These are phyloP conservation scores for Penicillium alfredii DNA, from an alignment of 495 filamentous ascomycete genomes.

Conservation along the genomic window DNA sequence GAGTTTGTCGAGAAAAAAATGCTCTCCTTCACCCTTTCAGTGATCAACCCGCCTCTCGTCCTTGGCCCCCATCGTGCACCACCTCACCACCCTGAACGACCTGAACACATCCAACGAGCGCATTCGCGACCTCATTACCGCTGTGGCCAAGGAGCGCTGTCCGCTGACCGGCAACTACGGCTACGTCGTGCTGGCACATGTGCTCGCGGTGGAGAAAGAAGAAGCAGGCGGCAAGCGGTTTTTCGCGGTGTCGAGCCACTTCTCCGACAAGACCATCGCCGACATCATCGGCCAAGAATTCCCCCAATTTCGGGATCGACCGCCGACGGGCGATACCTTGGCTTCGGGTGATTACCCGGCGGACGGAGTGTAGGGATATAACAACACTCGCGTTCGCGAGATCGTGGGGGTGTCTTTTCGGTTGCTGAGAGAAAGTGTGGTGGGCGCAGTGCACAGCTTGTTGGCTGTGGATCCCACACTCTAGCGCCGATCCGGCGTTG, in stretches of 20 bases:
- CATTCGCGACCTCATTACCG: conserved; percentile 42
- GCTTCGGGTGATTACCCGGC: conserved; percentile 34
- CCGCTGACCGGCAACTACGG: conserved; percentile 43
- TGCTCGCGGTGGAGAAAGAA: conserved; percentile 50
- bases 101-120: conserved; percentile 55
- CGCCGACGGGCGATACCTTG: conserved; percentile 39
- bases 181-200: conserved; percentile 53
- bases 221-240: conserved; percentile 56
- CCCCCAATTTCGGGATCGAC: conserved; percentile 46
- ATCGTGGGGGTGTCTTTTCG: conserved; percentile 46
- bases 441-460: conserved; percentile 40
- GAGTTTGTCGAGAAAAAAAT: conserved; percentile 58
- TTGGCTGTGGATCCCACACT: conserved; percentile 15
- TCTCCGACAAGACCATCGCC: conserved; percentile 49
- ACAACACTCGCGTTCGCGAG: conserved; percentile 39
- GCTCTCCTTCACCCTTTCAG: conserved; percentile 55
- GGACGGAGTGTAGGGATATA: conserved; percentile 32
- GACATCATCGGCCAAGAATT: conserved; percentile 53
- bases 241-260: conserved; percentile 50
- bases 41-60: conserved; percentile 54
- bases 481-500: too few relatives aligned
- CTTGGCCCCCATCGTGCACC: conserved; percentile 52
- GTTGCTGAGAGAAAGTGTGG: conserved; percentile 40
- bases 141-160: conserved; percentile 50
- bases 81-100: conserved; percentile 41